phyloP scores from a whole-genome alignment of 352 stramenopile genomes.

The Pythium sukuiense region DNA sequence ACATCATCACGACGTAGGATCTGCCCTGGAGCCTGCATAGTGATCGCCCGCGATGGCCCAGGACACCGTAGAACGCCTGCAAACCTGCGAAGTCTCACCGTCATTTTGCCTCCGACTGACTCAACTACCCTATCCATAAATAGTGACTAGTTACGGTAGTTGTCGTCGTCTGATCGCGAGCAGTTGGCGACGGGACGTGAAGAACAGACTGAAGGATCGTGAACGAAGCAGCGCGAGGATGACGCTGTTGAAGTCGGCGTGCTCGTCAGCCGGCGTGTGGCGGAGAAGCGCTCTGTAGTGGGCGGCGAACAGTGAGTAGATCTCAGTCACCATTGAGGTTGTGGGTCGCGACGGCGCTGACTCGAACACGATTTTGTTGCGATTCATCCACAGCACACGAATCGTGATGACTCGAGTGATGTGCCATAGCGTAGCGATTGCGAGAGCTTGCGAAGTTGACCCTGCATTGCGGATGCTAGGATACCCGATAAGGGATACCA shows the following conservation, averaged over 20 bases:
- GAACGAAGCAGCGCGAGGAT: neutral
- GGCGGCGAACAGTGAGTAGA: too few relatives aligned
- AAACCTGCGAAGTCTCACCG: neutral
- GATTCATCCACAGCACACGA: too few relatives aligned
- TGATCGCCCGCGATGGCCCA: neutral
- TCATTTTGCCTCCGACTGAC: neutral
- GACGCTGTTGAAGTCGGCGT: neutral
- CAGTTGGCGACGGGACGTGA: neutral
- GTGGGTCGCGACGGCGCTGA: too few relatives aligned
- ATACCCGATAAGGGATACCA: too few relatives aligned
- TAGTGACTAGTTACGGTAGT: neutral
- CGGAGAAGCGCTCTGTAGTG: too few relatives aligned
- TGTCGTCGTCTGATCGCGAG: neutral
- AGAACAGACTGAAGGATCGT: neutral
- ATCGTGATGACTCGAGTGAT: too few relatives aligned
- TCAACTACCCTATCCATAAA: neutral
- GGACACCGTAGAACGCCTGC: neutral
- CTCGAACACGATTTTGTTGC: too few relatives aligned
- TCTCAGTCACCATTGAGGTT: too few relatives aligned
- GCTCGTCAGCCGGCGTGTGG: neutral
- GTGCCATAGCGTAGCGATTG: too few relatives aligned
- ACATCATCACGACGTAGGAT: slow-evolving; percentile 3
- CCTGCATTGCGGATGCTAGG: too few relatives aligned
- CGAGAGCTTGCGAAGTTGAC: too few relatives aligned
- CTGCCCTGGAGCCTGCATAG: neutral